Evolutionary conservation across 1,139 yeast genomes (phyloP).

Genomic region (Candida dubliniensis): DNA sequence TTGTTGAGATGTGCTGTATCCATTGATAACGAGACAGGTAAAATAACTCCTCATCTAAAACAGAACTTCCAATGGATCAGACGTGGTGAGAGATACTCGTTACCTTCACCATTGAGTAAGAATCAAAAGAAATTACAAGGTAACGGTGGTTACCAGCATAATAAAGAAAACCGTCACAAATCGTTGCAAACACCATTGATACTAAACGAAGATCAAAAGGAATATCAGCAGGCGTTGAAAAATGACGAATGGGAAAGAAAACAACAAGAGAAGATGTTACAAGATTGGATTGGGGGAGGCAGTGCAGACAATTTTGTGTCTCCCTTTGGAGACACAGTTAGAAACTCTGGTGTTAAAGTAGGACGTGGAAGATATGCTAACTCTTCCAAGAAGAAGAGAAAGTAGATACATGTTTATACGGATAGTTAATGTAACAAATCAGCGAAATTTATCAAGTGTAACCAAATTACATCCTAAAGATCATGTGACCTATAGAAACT

Average conservation of each 20-base stretch:
- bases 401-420: slow-evolving; percentile 16
- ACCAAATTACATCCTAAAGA: no score
- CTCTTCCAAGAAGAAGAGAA: slow-evolving; percentile 49
- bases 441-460: no score
- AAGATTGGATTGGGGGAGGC: slow-evolving; percentile 92
- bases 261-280: slow-evolving; percentile 79
- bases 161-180: slow-evolving; percentile 57
- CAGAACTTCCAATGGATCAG: slow-evolving; percentile 92
- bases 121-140: slow-evolving; percentile 63
- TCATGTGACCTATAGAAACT: no score
- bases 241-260: slow-evolving; percentile 86
- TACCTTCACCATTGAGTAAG: slow-evolving; percentile 72
- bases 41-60: slow-evolving; percentile 85
- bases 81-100: slow-evolving; percentile 77
- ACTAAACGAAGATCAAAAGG: slow-evolving; percentile 91
- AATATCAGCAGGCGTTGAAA: slow-evolving; percentile 83
- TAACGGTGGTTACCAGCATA: slow-evolving; percentile 71
- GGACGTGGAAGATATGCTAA: slow-evolving; percentile 85
- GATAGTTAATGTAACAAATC: background rate
- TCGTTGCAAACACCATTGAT: slow-evolving; percentile 54
- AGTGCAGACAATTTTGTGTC: slow-evolving; percentile 87
- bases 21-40: slow-evolving; percentile 76
- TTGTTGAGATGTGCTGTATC: slow-evolving; percentile 88
- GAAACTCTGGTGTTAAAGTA: slow-evolving; percentile 70
- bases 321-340: slow-evolving; percentile 74